Percentiles rank a stretch among this genome's conserved stretches.
Conservation (phyloP, 768 basidiomycete genomes). For the Exidia glandulosa region DNA sequence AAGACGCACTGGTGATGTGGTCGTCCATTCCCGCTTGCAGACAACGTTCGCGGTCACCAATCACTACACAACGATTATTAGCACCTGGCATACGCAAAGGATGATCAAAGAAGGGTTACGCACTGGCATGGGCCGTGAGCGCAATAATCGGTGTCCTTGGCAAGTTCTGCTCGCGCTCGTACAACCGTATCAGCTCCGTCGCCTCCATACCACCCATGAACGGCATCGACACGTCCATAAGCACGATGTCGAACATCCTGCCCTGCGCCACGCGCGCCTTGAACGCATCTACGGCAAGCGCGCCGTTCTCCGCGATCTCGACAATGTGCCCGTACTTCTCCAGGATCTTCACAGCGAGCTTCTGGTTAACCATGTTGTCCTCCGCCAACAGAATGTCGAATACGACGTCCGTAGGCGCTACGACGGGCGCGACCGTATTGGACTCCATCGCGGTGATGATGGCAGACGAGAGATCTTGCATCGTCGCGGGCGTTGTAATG, state of each 20-base stretch:
- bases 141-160: constrained; percentile 86
- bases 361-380: constrained; percentile 93
- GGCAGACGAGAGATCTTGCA: constrained; percentile 84
- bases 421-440: constrained; percentile 82
- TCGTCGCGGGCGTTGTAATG: constrained; percentile 79
- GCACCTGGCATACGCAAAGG: constrained; percentile 2
- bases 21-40: constrained; percentile 68
- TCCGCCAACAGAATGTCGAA: constrained; percentile 95
- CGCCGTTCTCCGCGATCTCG: constrained; percentile 96
- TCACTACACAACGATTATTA: constrained; percentile 48
- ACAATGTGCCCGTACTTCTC: constrained; percentile 94
- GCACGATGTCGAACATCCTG: constrained; percentile 82
- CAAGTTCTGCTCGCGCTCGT: constrained; percentile 63
- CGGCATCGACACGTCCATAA: constrained; percentile 98
- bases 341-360: constrained; percentile 89
- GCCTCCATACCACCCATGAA: constrained; percentile 99
- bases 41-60: constrained; percentile 72
- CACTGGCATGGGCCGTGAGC: constrained; percentile 92
- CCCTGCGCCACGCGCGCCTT: constrained; percentile 60
- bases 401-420: constrained; percentile 72
- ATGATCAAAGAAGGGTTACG: constrained; percentile 23
- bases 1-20: constrained; percentile 63
- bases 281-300: constrained; percentile 85
- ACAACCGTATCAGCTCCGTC: constrained; percentile 80
- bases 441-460: constrained; percentile 91